Evolutionary conservation across 164 flowering plant genomes (phyloP).

Genomic region (Saururus chinensis): DNA sequence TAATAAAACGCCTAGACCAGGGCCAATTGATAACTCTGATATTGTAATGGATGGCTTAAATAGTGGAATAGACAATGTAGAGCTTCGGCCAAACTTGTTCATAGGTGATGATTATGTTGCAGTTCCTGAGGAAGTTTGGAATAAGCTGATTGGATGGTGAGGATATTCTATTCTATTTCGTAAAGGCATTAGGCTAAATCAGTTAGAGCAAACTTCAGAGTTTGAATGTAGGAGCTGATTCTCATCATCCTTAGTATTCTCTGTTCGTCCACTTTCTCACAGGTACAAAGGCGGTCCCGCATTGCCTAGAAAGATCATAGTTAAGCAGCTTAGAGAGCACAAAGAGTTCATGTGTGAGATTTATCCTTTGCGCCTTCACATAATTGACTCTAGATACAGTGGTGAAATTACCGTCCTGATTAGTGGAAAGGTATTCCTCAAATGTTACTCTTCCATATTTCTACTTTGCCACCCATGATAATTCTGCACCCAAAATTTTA

Average conservation of each 20-base stretch:
- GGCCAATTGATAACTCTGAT: conserved; percentile 69
- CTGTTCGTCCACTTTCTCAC: neutral
- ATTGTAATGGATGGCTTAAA: conserved; percentile 28
- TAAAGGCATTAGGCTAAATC: neutral
- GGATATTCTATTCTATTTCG: neutral
- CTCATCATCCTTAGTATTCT: neutral
- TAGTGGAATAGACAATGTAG: conserved; percentile 27
- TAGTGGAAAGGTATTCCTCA: conserved; percentile 63
- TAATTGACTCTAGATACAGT: conserved; percentile 58
- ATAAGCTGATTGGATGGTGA: conserved; percentile 62
- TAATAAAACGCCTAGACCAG: conserved; percentile 43
- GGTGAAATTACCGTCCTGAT: conserved; percentile 35
- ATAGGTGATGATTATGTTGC: conserved; percentile 76
- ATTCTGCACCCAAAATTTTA: too few relatives aligned
- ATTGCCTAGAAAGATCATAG: conserved; percentile 66
- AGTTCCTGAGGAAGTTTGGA: conserved; percentile 81
- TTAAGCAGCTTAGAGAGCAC: conserved; percentile 23
- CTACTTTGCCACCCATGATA: neutral
- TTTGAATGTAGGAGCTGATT: neutral
- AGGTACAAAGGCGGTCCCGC: conserved; percentile 99
- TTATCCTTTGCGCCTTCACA: conserved; percentile 55
- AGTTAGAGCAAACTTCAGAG: neutral
- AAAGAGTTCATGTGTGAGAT: conserved; percentile 60
- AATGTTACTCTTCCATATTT: neutral
- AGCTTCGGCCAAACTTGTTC: conserved; percentile 45